Conservation (phyloP, 2,329 filamentous ascomycete species). For the Colletotrichum sp. region DNA sequence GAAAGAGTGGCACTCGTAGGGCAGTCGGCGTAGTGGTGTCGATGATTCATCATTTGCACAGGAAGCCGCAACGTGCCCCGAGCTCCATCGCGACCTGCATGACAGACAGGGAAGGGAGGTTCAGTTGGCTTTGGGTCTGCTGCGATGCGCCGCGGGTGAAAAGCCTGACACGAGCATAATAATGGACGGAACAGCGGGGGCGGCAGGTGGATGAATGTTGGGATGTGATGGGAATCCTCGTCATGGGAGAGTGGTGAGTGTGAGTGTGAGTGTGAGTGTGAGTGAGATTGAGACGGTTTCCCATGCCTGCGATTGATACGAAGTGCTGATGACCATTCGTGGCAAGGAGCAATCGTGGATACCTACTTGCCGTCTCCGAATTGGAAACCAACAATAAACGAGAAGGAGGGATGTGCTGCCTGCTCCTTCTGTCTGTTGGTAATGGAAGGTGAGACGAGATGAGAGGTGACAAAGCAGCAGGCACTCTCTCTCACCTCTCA, state of each 20-base stretch:
- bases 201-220: neutral
- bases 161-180: neutral
- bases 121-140: neutral
- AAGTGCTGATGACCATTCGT: neutral
- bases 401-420: neutral
- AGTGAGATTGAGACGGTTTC: neutral
- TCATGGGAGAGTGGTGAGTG: neutral
- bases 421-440: neutral
- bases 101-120: slow-evolving; percentile 4
- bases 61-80: neutral
- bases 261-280: neutral
- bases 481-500: neutral
- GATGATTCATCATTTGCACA: slow-evolving; percentile 17
- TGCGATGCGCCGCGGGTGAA: neutral
- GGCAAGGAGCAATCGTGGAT: neutral
- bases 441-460: neutral
- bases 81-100: slow-evolving; percentile 11
- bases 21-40: neutral
- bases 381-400: neutral
- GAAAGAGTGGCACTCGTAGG: neutral
- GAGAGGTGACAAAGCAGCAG: neutral
- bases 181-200: neutral
- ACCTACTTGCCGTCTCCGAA: neutral
- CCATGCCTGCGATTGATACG: neutral
- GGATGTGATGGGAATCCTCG: neutral